Evolutionary conservation across 257 asterid species (phyloP), one percentile per base, ranked within the genome.

Genomic region (Leonotis leonurus): DNA sequence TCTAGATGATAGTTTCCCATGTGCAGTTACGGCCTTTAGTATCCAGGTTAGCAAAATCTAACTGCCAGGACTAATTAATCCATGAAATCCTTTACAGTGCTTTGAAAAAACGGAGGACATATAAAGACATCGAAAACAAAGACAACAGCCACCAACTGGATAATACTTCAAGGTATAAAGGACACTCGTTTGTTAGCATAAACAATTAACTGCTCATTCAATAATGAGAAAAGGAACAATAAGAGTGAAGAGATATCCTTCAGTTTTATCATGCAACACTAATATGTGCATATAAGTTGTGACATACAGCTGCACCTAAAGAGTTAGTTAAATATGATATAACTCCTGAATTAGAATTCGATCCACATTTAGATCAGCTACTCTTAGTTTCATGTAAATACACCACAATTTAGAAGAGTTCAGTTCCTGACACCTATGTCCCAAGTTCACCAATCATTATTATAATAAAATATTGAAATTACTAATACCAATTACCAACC

Each of bases 391-490:
- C 39, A 32, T 37, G 35, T 26, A 18, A 29, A 32, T 37, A 46
- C 18, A 62, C 26, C 39, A 30, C 40, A 13, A 60, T 8, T 22
- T 45, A 67, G 29, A 56, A 52, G 27, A 52, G n/a, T 56, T 56
- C 24, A 48, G 39, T 10, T 37, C 52, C 50, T 27, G 54, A 41
- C 41, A 60, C n/a, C n/a, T 40, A 30, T 53, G 33, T 71, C 56
- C 46, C 60, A 45, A 14, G 32, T 20, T 63, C 52, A 59, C 51
- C 48, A 33, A 22, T 52, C 60, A 59, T 18, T 8, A 37, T 13
- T 29, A 16, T 21, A 27, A 18, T 21, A 21, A 55, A 4, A 49
- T 48, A 26, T 20, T 14, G 36, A 43, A 17, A 30, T 17, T 11
- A 66, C 46, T 30, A 20, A 26, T 29, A 39, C 70, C 56, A 60